These are phyloP conservation scores for Fusarium torreyae DNA, from an alignment of 2,329 filamentous ascomycete species.

Conservation along the genomic window DNA sequence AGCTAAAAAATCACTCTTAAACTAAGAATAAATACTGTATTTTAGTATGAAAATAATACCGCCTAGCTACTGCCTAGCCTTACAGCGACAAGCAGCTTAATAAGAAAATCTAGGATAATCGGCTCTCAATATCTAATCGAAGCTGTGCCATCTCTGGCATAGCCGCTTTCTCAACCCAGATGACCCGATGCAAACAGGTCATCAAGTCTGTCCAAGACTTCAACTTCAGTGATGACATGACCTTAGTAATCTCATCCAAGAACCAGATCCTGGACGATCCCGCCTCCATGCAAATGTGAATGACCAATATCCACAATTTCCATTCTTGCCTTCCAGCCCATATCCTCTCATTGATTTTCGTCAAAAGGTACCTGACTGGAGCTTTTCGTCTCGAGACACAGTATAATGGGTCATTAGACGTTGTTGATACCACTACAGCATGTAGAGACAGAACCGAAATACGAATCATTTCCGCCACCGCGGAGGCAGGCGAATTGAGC, in stretches of 20 bases:
- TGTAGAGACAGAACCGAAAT: slow-evolving; percentile 20
- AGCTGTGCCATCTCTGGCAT: slow-evolving; percentile 28
- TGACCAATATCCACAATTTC: slow-evolving; percentile 33
- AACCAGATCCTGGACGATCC: slow-evolving; percentile 19
- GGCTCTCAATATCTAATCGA: slow-evolving; percentile 12
- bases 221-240: slow-evolving; percentile 3
- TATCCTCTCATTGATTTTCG: neutral
- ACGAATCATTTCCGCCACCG: slow-evolving; percentile 36
- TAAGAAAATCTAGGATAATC: neutral
- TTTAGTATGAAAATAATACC: too few species aligned
- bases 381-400: slow-evolving; percentile 3
- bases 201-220: slow-evolving; percentile 23
- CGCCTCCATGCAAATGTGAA: slow-evolving; percentile 22
- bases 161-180: slow-evolving; percentile 31
- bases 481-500: neutral
- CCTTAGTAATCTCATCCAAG: slow-evolving; percentile 13
- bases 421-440: slow-evolving; percentile 24
- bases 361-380: neutral
- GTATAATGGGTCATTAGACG: slow-evolving; percentile 30
- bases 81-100: too few species aligned
- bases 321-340: slow-evolving; percentile 24
- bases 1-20: too few species aligned
- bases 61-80: too few species aligned
- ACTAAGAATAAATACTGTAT: too few species aligned
- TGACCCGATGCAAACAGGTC: slow-evolving; percentile 8